Percentiles rank a stretch among this genome's conserved stretches.
These are phyloP conservation scores for Fusarium sp. DNA, from an alignment of 2,329 filamentous ascomycete species.

Conservation along the genomic window DNA sequence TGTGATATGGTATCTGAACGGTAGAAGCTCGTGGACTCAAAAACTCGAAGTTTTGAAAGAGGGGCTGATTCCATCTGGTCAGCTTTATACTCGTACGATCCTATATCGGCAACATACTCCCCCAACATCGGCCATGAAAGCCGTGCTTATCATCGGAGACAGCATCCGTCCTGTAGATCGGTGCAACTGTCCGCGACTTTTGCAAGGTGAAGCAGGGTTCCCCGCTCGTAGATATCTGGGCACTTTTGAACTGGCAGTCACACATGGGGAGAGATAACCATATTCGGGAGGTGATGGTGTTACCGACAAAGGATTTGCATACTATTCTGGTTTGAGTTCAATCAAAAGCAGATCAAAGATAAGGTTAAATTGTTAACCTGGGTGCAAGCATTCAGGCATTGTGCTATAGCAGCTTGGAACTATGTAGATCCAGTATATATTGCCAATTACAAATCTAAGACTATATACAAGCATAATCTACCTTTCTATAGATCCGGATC, in stretches of 20 bases:
- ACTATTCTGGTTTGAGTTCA: not conserved
- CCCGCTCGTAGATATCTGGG: conserved; percentile 24
- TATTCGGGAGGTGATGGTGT: conserved; percentile 27
- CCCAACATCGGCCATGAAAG: conserved; percentile 1
- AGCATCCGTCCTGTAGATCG: conserved; percentile 16
- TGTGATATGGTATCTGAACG: not conserved
- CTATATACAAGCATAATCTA: too few relatives aligned
- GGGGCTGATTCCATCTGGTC: rapidly evolving
- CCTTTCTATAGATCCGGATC: too few relatives aligned
- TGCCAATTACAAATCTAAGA: too few relatives aligned
- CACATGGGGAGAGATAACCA: conserved; percentile 21
- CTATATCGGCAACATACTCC: not conserved
- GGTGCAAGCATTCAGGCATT: too few relatives aligned
- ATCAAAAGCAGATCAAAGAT: too few relatives aligned
- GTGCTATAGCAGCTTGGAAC: too few relatives aligned
- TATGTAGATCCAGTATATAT: too few relatives aligned
- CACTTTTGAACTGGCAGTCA: conserved; percentile 26
- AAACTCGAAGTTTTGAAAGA: too few relatives aligned
- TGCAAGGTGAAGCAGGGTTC: conserved; percentile 29
- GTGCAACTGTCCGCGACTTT: conserved; percentile 1
- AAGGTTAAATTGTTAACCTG: too few relatives aligned
- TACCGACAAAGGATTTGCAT: conserved; percentile 8
- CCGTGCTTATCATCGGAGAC: conserved; percentile 16
- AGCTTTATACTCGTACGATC: conserved; percentile 10
- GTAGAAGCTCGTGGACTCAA: not conserved